Evolutionary conservation across 1,284 basidiomycete species (phyloP).

Genomic region (Farysia itapuensis): DNA sequence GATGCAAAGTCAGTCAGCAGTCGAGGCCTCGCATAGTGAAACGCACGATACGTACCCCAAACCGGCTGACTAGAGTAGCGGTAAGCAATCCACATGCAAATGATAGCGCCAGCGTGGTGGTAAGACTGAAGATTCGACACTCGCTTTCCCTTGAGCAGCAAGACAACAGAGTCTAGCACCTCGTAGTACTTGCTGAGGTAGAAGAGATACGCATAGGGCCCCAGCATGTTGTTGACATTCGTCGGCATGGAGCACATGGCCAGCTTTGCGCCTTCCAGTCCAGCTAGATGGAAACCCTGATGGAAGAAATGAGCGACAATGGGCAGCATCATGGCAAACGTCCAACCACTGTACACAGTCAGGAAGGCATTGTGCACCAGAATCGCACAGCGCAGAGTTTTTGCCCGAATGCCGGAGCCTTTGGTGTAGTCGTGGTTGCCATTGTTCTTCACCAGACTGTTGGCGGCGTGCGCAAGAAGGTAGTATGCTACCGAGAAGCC

Average conservation of each 20-base stretch:
- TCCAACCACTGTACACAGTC: conserved; percentile 45
- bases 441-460: conserved; percentile 12
- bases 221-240: conserved; percentile 42
- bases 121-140: conserved; percentile 56
- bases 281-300: conserved; percentile 36
- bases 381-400: conserved; percentile 22
- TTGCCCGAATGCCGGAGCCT: conserved; percentile 6
- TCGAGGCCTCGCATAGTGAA: background rate
- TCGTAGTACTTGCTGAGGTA: conserved; percentile 57
- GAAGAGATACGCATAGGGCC: conserved; percentile 55
- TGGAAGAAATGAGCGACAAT: conserved; percentile 39
- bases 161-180: conserved; percentile 56
- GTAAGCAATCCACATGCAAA: conserved; percentile 59
- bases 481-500: conserved; percentile 46
- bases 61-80: conserved; percentile 50
- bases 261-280: conserved; percentile 49
- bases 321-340: conserved; percentile 37
- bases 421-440: conserved; percentile 44
- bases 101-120: conserved; percentile 56
- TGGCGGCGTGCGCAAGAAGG: conserved; percentile 40
- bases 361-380: conserved; percentile 47
- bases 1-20: conserved; percentile 1
- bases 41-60: conserved; percentile 29
- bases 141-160: conserved; percentile 59
- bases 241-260: conserved; percentile 59